Evolutionary conservation across 1,139 yeast genomes (phyloP), one percentile per base, ranked within the genome.

Genomic region (Debaryomyces fabryi): DNA sequence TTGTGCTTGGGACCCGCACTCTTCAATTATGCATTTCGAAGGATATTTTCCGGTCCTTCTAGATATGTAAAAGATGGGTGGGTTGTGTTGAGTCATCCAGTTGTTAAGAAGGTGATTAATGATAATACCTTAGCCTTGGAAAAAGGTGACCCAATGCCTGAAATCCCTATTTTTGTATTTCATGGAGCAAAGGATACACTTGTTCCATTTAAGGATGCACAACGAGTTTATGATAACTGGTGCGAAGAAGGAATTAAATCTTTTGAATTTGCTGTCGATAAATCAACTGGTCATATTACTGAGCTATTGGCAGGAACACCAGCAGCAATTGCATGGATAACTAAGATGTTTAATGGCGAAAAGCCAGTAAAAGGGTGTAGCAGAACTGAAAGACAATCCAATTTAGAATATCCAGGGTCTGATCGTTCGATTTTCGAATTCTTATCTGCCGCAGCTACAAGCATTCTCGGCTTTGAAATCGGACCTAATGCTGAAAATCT

Each of bases 311-410:
- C 27, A 16, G 54, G 54, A 10, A 30, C 49, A 0, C 49, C 20
- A 21, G 32, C 48, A 7, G 50, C 52, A 7, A 10, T 51, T 9
- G 39, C 43, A 5, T 51, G 52, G 52, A 20, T 51, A 9, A 44
- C 37, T 18, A 47, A 39, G 10, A 44, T 42, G 24, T 47, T 51
- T 16, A 39, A 47, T 35, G 52, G 52, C 1, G 35, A 30, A 2
- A 23, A 29, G 5, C 30, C 44, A 1, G 44, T 41, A 4, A 34
- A 45, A 16, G 54, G 52, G 2, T 46, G 48, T 33, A 10, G 37
- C 16, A 42, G 54, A 50, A 41, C 53, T 53, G 27, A 76, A 76
- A 1, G 51, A 64, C 34, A 59, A 69, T 9, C 76, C 76, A 0
- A 43, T 72, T 3, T 70, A 70, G 45, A 57, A 70, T 8, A 71